Evolutionary conservation across 2,329 filamentous ascomycete species (phyloP), one percentile per base, ranked within the genome.

Genomic region (Aspergillus puulaauensis): DNA sequence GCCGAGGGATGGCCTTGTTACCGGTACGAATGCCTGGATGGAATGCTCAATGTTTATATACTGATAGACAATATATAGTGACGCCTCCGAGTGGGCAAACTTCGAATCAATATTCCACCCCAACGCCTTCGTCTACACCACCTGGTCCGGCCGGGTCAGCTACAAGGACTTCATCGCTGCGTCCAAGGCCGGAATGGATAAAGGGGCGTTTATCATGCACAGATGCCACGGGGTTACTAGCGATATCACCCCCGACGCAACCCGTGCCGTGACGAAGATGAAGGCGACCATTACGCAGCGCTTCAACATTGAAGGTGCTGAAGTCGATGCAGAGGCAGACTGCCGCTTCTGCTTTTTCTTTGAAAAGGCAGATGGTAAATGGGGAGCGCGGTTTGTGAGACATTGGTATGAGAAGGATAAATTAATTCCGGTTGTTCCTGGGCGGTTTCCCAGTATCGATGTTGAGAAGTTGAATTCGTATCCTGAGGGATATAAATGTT

Each of bases 161-260:
- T 73, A 74, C 57, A 61, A 68, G 1, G 74, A 76, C 58, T 82
- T 83, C 67, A 82, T 83, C 63, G 61, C 69, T 19, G 75, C 79
- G 49, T 84, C 81, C 12, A 78, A 82, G 61, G 68, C 72, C 8
- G 82, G 81, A 56, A 82, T 83, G 68, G 71, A 77, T 23, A 72
- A 73, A 9, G 81, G 82, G 17, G 81, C 77, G 51, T 83, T 83
- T 70, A 84, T 84, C 70, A 82, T 83, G 80, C 82, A 85, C 67
- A 81, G 82, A 57, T 70, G 72, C 57, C 76, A 80, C 44, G 79
- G 79, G 7, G 63, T 68, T 2, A 78, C 72, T 1, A 79, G 72
- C 0, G 77, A 81, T 51, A 77, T 81, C 59, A 74, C 73, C 6
- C 54, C 66, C 0, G 70, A 73, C n/a, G 76, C 59, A 1, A 69